Evolutionary conservation across 352 stramenopile genomes (phyloP).

Genomic region (Phytophthora tubulina): DNA sequence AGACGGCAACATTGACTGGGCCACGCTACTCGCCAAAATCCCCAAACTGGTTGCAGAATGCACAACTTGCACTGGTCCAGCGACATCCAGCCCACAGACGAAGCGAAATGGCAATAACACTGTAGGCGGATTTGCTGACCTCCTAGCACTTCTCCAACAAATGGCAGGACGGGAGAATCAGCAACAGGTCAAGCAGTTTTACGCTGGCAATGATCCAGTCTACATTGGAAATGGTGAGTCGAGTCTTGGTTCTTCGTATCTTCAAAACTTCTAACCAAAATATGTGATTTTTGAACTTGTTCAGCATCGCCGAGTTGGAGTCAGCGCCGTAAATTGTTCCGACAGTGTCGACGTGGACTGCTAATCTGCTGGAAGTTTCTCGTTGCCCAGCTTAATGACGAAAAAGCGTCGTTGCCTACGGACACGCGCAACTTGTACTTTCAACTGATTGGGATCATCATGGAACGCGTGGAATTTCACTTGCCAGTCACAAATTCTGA

Average conservation of each 20-base stretch:
- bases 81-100: constrained; percentile 9
- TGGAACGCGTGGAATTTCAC: constrained; percentile 76
- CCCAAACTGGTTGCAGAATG: constrained; percentile 57
- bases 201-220: constrained; percentile 42
- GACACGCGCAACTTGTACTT: constrained; percentile 69
- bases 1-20: constrained; percentile 46
- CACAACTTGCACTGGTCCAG: constrained; percentile 29
- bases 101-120: constrained; percentile 15
- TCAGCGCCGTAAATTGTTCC: constrained; percentile 54
- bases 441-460: constrained; percentile 69
- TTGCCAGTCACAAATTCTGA: constrained; percentile 35
- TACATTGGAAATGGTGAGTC: constrained; percentile 18
- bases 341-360: constrained; percentile 67
- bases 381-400: constrained; percentile 66
- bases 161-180: constrained; percentile 70
- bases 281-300: neutral
- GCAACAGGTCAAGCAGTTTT: constrained; percentile 63
- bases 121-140: constrained; percentile 34
- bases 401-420: constrained; percentile 39
- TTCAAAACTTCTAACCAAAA: neutral
- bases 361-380: constrained; percentile 77
- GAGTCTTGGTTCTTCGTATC: neutral
- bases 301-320: constrained; percentile 25
- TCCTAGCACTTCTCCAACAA: constrained; percentile 62
- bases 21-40: constrained; percentile 44